Conservation (phyloP, 2,329 filamentous ascomycete genomes). For the Fusarium sp. region DNA sequence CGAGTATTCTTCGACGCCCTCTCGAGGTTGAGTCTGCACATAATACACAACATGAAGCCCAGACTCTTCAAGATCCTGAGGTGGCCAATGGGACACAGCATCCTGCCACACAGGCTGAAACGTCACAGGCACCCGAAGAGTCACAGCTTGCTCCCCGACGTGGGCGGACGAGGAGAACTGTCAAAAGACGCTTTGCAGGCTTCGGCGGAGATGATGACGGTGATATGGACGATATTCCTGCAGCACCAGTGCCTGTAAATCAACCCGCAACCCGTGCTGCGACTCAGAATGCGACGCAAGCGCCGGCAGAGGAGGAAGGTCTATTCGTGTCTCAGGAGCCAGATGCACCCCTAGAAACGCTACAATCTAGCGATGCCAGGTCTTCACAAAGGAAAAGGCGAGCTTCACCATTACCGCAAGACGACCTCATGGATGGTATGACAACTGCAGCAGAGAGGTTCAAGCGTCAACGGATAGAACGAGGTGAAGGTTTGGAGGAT, state of each 20-base stretch:
- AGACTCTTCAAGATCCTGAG: constrained; percentile 3
- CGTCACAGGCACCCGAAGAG: constrained; percentile 33
- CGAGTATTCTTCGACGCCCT: constrained; percentile 74
- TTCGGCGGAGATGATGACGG: constrained; percentile 67
- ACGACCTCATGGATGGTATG: constrained; percentile 75
- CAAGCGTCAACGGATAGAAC: constrained; percentile 79
- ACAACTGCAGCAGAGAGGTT: constrained; percentile 80
- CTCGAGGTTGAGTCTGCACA: constrained; percentile 62
- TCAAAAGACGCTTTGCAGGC: constrained; percentile 74
- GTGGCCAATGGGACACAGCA: constrained; percentile 7
- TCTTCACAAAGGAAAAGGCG: constrained; percentile 58
- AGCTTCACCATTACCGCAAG: constrained; percentile 54
- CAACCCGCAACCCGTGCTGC: background rate
- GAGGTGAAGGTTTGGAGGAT: constrained; percentile 58
- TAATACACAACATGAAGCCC: constrained; percentile 35
- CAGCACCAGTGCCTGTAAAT: background rate
- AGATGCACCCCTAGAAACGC: constrained; percentile 36
- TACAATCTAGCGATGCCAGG: constrained; percentile 30
- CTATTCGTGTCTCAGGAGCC: constrained; percentile 68
- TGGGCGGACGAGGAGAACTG: constrained; percentile 50
- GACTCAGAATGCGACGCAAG: background rate
- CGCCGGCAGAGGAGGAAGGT: constrained; percentile 49
- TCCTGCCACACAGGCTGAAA: constrained; percentile 8
- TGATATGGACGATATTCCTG: constrained; percentile 45
- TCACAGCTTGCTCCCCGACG: constrained; percentile 39